Base-by-base conservation (phyloP, 177 flowering plant genomes). In the Telopea speciosissima region DNA sequence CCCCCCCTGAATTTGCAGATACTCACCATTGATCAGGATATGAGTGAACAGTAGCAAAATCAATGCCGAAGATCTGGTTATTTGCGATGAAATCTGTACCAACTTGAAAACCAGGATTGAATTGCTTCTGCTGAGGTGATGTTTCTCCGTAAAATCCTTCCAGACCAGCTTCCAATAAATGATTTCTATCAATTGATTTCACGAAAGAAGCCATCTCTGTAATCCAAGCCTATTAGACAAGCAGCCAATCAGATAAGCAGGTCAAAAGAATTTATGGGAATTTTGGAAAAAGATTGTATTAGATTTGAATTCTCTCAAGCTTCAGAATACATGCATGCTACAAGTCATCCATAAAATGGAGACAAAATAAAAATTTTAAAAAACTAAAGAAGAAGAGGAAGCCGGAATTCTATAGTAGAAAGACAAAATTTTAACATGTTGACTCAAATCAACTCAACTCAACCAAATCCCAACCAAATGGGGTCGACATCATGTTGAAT, bases 11-110 rank as follows among this genome's bases (percentile, higher is more conserved):
- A 10, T 65, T 26, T 22, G 7, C 52, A n/a, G 13, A 24, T 28
- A 14, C 10, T 52, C 69, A 92, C 97, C 97, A 92, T 81, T 82
- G 87, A 63, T 92, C 97, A 17, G 93, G 96, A 70, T 92, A 92
- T 1, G 96, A 83, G 72, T 92, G 97, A 59, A 89, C 82, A 0
- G 97, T 90, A 5, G 92, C 90, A 70, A 92, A 92, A 73, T 92
- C 96, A 10, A 92, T 86, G 26, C 81, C 87, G 8, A 82, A 69
- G 25, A 92, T 79, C 71, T 79, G 90, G 73, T 92, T 89, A 63
- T 92, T 88, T 23, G 83, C 75, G 68, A 92, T 86, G 78, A 92
- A 92, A 80, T 92, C 92, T 12, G 97, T 88, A 72, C 97, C 97
- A 1, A 84, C 76, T 77, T 80, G 82, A 71, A 79, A 80, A 40